Evolutionary conservation across 352 stramenopile species (phyloP), one percentile per base, ranked within the genome.

Genomic region (Blastocystis sp.): DNA sequence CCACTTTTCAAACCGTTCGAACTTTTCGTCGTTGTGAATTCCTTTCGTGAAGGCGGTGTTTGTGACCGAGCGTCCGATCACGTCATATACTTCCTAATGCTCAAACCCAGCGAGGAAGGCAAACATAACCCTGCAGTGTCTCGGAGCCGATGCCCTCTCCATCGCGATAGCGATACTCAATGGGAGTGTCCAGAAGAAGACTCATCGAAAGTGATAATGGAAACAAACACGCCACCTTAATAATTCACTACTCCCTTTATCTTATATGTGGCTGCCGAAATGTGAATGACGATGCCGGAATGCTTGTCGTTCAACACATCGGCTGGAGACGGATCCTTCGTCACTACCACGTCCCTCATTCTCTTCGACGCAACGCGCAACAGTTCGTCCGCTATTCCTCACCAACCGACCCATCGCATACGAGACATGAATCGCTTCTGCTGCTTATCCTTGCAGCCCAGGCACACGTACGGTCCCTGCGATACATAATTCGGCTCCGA

Each of bases 21-120:
- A 80, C 33, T 80, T 61, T 62, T 33, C 31, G 37, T 80, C 69
- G 55, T 80, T 63, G n/a, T 31, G 39, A 61, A 80, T 80, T 12
- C 50, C 37, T 37, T 80, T 80, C 31, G 37, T 62, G 37, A 80
- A 80, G 29, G 69, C 24, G 19, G 60, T 45, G 19, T 62, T 29
- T 26, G 39, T 62, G 2, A 80, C 69, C 29, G 69, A 80, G 19
- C 69, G 69, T n/a, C 50, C 50, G 39, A 80, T 80, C 29, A 37
- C 13, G 19, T 24, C 29, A 35, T 63, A 80, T 31, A 80, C 21
- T 19, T 80, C 69, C 69, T 80, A 80, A 62, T 61, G 26, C 21
- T 63, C 24, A 63, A 41, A 60, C 29, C 3, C 24, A 21, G 4
- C 24, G 13, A 10, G 33, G 21, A 59, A 29, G 13, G 19, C 29